These are phyloP conservation scores for Xylaria arbuscula DNA, from an alignment of 2,329 filamentous ascomycete genomes.

Conservation along the genomic window DNA sequence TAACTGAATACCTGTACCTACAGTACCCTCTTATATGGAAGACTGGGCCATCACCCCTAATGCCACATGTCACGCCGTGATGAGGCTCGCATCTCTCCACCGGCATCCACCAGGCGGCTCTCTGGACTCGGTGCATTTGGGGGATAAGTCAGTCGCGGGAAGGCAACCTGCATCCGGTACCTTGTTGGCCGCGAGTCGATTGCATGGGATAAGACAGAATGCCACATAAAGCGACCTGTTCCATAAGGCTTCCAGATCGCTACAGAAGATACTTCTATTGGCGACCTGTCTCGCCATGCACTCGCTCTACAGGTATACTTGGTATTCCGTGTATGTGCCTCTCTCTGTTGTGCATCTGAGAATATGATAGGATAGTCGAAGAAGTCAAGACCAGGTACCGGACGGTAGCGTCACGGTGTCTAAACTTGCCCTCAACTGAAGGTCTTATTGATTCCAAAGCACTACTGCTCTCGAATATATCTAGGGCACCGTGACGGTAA, in stretches of 20 bases:
- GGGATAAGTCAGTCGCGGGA: conserved; percentile 32
- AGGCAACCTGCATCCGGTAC: conserved; percentile 34
- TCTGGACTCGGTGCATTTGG: conserved; percentile 20
- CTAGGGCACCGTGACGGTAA: neutral
- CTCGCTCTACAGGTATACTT: neutral
- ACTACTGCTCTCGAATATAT: no score
- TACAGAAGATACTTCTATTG: neutral
- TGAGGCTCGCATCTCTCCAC: conserved; percentile 37
- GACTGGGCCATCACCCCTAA: conserved; percentile 20
- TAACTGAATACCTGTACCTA: conserved; percentile 5
- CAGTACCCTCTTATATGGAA: conserved; percentile 1
- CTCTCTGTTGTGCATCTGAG: neutral
- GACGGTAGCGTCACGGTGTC: no score
- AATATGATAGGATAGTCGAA: conserved; percentile 2
- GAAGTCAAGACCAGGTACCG: neutral
- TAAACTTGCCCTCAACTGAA: no score
- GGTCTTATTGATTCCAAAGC: no score
- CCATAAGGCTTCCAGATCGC: conserved; percentile 4
- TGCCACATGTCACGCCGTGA: conserved; percentile 34
- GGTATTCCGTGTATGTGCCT: neutral
- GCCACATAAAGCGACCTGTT: conserved; percentile 19
- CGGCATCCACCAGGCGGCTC: conserved; percentile 31
- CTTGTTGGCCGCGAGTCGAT: conserved; percentile 18
- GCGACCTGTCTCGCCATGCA: neutral
- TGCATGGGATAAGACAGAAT: conserved; percentile 31